Percentiles rank a stretch among this genome's conserved stretches.
Evolutionary conservation across 495 filamentous ascomycete genomes (phyloP).

Genomic region (Letharia columbiana): DNA sequence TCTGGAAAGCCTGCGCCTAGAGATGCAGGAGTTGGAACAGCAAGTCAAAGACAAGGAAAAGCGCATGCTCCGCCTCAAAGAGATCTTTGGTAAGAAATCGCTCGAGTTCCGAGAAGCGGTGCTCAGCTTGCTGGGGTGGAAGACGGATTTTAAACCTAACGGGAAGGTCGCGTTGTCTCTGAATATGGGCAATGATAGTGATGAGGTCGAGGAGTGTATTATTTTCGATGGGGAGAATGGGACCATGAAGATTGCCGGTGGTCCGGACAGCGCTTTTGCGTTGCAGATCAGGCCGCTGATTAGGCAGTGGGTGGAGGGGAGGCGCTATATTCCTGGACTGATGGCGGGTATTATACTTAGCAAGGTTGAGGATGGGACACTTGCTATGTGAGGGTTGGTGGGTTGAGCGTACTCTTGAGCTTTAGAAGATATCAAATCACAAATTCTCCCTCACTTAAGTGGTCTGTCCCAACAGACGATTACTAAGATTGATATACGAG

Average conservation of each 20-base stretch:
- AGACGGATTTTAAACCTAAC: constrained; percentile 85
- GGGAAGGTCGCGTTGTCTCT: constrained; percentile 74
- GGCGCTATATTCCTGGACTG: constrained; percentile 73
- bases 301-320: constrained; percentile 87
- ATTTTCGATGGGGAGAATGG: constrained; percentile 94
- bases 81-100: constrained; percentile 82
- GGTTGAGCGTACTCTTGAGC: not conserved
- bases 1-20: constrained; percentile 61
- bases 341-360: constrained; percentile 22
- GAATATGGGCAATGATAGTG: constrained; percentile 52
- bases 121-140: constrained; percentile 80
- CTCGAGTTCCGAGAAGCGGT: constrained; percentile 92
- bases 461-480: not conserved
- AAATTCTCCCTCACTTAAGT: not conserved
- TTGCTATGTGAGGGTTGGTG: constrained; percentile 10
- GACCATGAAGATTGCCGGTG: constrained; percentile 94
- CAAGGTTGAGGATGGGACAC: constrained; percentile 21
- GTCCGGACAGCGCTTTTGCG: constrained; percentile 78
- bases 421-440: not conserved
- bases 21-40: constrained; percentile 62
- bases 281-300: constrained; percentile 72
- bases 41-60: constrained; percentile 78
- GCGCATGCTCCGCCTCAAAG: constrained; percentile 70
- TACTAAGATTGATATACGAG: not conserved
- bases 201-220: constrained; percentile 66